Evolutionary conservation across 305 asterid genomes (phyloP), one percentile per base, ranked within the genome.

Genomic region (Fraxinus sp.): DNA sequence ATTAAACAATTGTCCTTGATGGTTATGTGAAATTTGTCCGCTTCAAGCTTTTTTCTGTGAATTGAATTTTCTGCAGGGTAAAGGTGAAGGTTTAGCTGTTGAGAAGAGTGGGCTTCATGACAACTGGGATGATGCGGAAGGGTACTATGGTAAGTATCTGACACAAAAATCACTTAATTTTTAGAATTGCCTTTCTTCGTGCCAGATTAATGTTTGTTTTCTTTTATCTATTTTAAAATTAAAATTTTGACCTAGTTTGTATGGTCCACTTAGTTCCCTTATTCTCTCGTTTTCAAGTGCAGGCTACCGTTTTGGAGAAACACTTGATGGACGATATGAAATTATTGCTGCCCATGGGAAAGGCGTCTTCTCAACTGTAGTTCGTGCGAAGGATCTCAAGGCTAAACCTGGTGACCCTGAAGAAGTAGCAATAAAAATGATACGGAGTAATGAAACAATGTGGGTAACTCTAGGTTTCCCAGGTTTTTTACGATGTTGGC

Each of bases 91-190:
- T 30, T 55, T 86, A 28, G 91, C 97, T 80, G 87, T 92, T 88
- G 98, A 95, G 84, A 93, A 86, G 85, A 90, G 96, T 87, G 98
- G 93, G 71, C 91, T 92, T n/a, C 83, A 95, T 87, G 99, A 97
- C 86, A 97, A 97, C 83, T 97, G 99, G 99, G 99, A 97, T 88
- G 99, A 97, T 78, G 91, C 98, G 1, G 99, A 97, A 86, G 99
- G 99, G 71, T 97, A 95, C 87, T 97, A 97, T 77, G 95, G 99
- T 97, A 90, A 85, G 94, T 86, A 28, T 75, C 82, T 41, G 80
- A 64, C 14, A n/a, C 39, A 75, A 80, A 37, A 57, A 35, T 81
- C 59, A 52, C 35, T 79, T 43, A 32, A 59, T 41, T 77, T 75
- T 24, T 74, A n/a, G 16, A 6, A 39, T 39, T 76, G 75, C 41